phyloP scores from a whole-genome alignment of 208 protist genomes.

The Trypanosomatidae sp. region DNA sequence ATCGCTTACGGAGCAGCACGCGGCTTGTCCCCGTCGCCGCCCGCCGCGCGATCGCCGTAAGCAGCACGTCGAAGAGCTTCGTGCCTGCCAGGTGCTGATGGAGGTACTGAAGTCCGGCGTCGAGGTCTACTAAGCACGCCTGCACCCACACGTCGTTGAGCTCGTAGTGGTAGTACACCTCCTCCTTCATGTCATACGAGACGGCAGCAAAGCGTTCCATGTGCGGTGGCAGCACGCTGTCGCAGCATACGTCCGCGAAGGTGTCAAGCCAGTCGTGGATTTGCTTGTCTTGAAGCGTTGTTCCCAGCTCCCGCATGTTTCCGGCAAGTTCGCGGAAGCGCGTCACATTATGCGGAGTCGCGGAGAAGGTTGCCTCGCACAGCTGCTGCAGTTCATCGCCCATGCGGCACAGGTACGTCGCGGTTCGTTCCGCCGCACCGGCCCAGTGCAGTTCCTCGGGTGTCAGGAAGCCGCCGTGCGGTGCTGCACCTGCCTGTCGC shows the following conservation, averaged over 20 bases:
- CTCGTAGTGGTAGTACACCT: slow-evolving; percentile 79
- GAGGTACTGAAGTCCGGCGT: slow-evolving; percentile 40
- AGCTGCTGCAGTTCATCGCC: slow-evolving; percentile 63
- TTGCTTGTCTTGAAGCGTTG: slow-evolving; percentile 16
- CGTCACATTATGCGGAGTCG: slow-evolving; percentile 32
- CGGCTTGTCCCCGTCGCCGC: slow-evolving; percentile 28
- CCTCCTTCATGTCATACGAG: slow-evolving; percentile 70
- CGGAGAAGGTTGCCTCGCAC: slow-evolving; percentile 11
- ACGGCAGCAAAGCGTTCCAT: slow-evolving; percentile 55
- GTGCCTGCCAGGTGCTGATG: slow-evolving; percentile 27
- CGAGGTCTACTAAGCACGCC: slow-evolving; percentile 44
- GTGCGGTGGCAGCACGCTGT: slow-evolving; percentile 43
- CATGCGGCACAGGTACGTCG: slow-evolving; percentile 50
- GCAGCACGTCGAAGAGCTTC: slow-evolving; percentile 52
- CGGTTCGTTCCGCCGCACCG: slow-evolving; percentile 39
- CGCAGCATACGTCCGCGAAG: slow-evolving; percentile 29
- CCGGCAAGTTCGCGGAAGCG: slow-evolving; percentile 72
- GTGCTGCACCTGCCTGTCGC: slow-evolving; percentile 9
- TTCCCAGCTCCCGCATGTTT: slow-evolving; percentile 42
- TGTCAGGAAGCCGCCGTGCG: slow-evolving; percentile 26
- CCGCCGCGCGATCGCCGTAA: slow-evolving; percentile 40
- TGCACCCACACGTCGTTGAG: slow-evolving; percentile 86
- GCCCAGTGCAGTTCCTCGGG: slow-evolving; percentile 63
- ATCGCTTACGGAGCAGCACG: slow-evolving; percentile 51
- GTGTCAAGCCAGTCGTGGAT: slow-evolving; percentile 22